A percentile compares a stretch with the other conserved stretches of the same genome.
Evolutionary conservation across 495 filamentous ascomycete species (phyloP).

Genomic region (Neurospora sp.): DNA sequence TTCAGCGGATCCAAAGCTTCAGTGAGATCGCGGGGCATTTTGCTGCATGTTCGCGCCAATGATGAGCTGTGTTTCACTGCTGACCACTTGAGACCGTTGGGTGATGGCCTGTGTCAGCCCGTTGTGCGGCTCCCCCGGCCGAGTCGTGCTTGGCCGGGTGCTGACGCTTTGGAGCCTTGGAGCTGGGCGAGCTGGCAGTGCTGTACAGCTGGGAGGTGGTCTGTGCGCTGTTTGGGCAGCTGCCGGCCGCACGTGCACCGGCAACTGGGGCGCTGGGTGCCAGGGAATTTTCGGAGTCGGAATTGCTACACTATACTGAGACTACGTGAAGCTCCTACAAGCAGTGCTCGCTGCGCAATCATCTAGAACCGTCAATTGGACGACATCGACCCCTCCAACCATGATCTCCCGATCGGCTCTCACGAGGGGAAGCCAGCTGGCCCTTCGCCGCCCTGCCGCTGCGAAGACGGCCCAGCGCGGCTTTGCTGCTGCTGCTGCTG

Average conservation of each 20-base stretch:
- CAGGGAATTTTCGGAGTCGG: constrained; percentile 30
- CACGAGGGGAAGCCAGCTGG: constrained; percentile 66
- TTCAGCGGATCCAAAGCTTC: background rate
- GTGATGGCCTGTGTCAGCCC: background rate
- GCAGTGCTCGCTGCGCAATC: constrained; percentile 24
- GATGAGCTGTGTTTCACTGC: background rate
- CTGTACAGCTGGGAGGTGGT: background rate
- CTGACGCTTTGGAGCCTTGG: background rate
- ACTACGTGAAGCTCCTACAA: constrained; percentile 8
- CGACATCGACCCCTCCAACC: constrained; percentile 43
- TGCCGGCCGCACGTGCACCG: background rate
- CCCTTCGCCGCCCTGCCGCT: constrained; percentile 56
- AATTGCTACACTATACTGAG: background rate
- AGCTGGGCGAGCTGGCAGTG: background rate
- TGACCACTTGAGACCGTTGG: background rate
- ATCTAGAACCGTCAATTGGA: constrained; percentile 33
- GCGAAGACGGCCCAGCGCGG: constrained; percentile 48
- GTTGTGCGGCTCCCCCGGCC: background rate
- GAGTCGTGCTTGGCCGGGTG: background rate
- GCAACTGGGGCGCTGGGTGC: background rate
- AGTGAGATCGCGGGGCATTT: background rate
- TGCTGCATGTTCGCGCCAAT: background rate
- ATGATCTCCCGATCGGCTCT: constrained; percentile 83
- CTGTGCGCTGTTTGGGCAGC: background rate
- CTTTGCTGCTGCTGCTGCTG: constrained; percentile 77